phyloP scores from a whole-genome alignment of 352 stramenopile species.

The Saprolegnia diclina region DNA sequence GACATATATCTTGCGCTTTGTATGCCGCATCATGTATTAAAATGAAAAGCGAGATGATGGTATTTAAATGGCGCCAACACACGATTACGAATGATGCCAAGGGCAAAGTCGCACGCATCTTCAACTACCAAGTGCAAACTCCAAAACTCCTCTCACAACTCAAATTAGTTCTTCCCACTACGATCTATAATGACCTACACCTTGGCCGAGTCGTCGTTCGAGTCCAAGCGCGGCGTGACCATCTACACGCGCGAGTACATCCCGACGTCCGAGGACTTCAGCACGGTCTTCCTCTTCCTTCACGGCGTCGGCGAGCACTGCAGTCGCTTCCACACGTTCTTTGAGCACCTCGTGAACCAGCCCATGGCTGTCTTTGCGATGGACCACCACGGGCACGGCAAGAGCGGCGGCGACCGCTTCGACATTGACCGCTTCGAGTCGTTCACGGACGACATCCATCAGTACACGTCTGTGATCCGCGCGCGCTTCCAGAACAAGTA shows the following conservation, averaged over 20 bases:
- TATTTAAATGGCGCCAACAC: not conserved
- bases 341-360: not conserved
- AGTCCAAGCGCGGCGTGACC: not conserved
- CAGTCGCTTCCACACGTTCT: not conserved
- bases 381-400: slow-evolving; percentile 23
- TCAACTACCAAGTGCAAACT: no score
- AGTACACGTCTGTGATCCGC: slow-evolving; percentile 7
- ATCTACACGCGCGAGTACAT: slow-evolving; percentile 27
- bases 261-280: not conserved
- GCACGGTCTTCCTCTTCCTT: slow-evolving; percentile 19
- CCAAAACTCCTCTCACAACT: not conserved
- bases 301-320: slow-evolving; percentile 24
- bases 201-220: slow-evolving; percentile 11
- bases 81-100: no score
- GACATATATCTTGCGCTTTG: not conserved
- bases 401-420: slow-evolving; percentile 14
- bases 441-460: slow-evolving; percentile 9
- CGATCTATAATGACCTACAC: not conserved
- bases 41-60: slow-evolving; percentile 6
- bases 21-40: not conserved
- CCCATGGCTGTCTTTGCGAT: slow-evolving; percentile 19
- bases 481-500: slow-evolving; percentile 4
- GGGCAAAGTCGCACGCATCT: no score
- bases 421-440: slow-evolving; percentile 10
- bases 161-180: not conserved